phyloP scores from a whole-genome alignment of 345 rosid species.

The Ceriops tagal region DNA sequence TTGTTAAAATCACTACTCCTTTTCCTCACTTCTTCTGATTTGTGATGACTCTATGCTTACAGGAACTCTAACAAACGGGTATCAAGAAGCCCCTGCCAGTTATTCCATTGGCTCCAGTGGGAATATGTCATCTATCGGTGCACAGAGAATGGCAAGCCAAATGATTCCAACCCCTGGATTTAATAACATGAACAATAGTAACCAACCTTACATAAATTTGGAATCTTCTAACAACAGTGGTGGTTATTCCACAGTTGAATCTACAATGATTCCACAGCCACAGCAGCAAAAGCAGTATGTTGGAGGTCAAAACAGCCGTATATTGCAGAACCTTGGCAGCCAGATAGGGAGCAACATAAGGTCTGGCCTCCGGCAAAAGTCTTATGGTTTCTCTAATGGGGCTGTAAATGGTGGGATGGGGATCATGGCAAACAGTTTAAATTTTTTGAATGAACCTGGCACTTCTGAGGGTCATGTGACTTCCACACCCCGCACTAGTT shows the following conservation, averaged over 20 bases:
- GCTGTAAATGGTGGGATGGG: slow-evolving; percentile 60
- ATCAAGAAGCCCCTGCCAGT: slow-evolving; percentile 59
- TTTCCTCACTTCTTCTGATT: slow-evolving; percentile 5
- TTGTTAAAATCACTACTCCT: background rate
- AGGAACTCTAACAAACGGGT: slow-evolving; percentile 67
- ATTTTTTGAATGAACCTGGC: slow-evolving; percentile 46
- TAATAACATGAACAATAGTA: slow-evolving; percentile 35
- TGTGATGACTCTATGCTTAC: slow-evolving; percentile 23
- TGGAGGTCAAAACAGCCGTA: slow-evolving; percentile 63
- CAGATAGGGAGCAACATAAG: slow-evolving; percentile 59
- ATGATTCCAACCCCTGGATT: slow-evolving; percentile 99
- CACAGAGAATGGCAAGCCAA: slow-evolving; percentile 62
- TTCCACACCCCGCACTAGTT: slow-evolving; percentile 43
- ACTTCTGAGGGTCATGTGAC: slow-evolving; percentile 56
- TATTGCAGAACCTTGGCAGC: slow-evolving; percentile 64
- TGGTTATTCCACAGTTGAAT: slow-evolving; percentile 69
- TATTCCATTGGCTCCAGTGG: slow-evolving; percentile 70
- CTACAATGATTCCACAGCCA: slow-evolving; percentile 51
- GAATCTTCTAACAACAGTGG: slow-evolving; percentile 58
- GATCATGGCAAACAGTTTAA: slow-evolving; percentile 50
- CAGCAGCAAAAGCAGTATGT: slow-evolving; percentile 64
- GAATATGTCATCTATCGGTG: slow-evolving; percentile 58
- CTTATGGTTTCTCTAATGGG: slow-evolving; percentile 61
- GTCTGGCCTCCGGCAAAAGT: slow-evolving; percentile 67
- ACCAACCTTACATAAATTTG: slow-evolving; percentile 56